Base-by-base conservation (phyloP, 2,329 filamentous ascomycete species). In the Hypoxylon sp. region DNA sequence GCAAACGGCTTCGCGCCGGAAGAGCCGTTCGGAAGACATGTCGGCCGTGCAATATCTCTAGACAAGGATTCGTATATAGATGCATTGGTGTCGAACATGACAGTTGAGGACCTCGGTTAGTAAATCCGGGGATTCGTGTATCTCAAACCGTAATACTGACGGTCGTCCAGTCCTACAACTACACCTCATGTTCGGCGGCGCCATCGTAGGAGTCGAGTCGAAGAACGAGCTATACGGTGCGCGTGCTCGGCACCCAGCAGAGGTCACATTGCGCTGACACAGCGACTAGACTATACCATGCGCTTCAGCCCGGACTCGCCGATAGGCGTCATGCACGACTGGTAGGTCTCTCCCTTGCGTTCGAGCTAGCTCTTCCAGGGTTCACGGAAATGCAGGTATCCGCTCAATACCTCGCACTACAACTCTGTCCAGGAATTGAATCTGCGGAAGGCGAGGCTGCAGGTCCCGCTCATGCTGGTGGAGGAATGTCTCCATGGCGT, bases 401-500 rank as follows among this genome's bases (percentile, higher is more conserved):
- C 80, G 2, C 77, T 82, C 0, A 83, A 83, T 54, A 81, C 75
- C 27, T 79, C 82, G 6, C 73, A 83, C 63, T 83, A 84, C 66
- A 83, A 83, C 57, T 73, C 75, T 2, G 54, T 83, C 2, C 82
- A 84, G 58, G 74, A 75, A 40, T 74, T 81, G 25, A 82, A 79
- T 54, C 68, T 80, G 1, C 64, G 81, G 8, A 81, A 79, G 40
- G 77, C 82, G 3, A 76, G 76, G 7, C 68, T 83, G 0, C 78
- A 80, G 35, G 77, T 84, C 4, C 82, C 82, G 0, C 74, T 83
- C 2, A 75, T 84, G 75, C 82, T 83, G 64, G 78, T 78, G 3
- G 82, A 79, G 8, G 82, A 84, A 62, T 84, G 82, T 64, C 77
- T 84, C 2, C 82, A 84, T 50, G 82, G 81, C 1, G 82, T 83